These are phyloP conservation scores for Stylosanthes scabra DNA, from an alignment of 331 rosid genomes.

Conservation along the genomic window DNA sequence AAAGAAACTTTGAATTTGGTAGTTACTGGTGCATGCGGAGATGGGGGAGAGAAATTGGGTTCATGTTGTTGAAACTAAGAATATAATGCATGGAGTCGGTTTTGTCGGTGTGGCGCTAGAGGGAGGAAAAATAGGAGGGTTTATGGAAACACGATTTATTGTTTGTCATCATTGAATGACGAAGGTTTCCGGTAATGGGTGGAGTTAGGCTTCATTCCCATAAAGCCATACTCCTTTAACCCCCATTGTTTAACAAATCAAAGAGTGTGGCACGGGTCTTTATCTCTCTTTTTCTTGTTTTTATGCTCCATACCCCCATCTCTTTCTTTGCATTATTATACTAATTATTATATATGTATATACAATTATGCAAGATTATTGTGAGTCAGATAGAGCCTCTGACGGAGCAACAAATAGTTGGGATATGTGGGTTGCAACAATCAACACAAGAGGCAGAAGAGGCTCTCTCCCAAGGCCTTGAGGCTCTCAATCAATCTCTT, in stretches of 20 bases:
- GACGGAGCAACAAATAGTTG: conserved; percentile 91
- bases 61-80: no score
- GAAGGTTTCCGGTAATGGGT: conserved; percentile 52
- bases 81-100: no score
- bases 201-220: conserved; percentile 54
- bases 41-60: conserved; percentile 19
- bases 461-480: conserved; percentile 88
- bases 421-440: conserved; percentile 86
- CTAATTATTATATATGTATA: neutral
- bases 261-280: conserved; percentile 54
- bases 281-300: conserved; percentile 42
- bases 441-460: conserved; percentile 87
- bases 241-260: conserved; percentile 40
- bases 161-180: conserved; percentile 52
- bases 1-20: no score
- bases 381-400: conserved; percentile 84
- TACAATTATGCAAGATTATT: conserved; percentile 54
- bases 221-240: conserved; percentile 42
- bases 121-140: conserved; percentile 26
- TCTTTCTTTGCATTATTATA: conserved; percentile 40
- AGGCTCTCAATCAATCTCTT: conserved; percentile 79
- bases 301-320: conserved; percentile 47
- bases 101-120: conserved; percentile 47
- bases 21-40: conserved; percentile 24
- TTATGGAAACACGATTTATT: conserved; percentile 30